These are phyloP conservation scores for Barnettozyma californica DNA, from an alignment of 805 yeast species.

Conservation along the genomic window DNA sequence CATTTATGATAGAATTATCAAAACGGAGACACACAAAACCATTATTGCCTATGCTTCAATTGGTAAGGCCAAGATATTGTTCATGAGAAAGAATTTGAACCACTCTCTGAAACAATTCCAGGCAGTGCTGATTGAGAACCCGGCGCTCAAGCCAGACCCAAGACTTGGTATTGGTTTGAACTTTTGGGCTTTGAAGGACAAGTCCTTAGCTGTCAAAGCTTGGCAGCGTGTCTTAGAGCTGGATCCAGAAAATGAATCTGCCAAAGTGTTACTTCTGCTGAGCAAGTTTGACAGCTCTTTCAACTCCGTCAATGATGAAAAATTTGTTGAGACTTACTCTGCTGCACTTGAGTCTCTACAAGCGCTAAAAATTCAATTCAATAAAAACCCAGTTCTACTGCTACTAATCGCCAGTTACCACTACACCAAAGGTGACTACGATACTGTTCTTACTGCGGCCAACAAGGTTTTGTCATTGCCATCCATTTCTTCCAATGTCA, in stretches of 20 bases:
- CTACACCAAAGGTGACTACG: slow-evolving; percentile 62
- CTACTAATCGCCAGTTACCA: slow-evolving; percentile 64
- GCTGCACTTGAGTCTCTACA: slow-evolving; percentile 47
- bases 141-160: slow-evolving; percentile 82
- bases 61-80: slow-evolving; percentile 78
- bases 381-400: slow-evolving; percentile 56
- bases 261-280: slow-evolving; percentile 60
- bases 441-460: slow-evolving; percentile 51
- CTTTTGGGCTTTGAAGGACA: slow-evolving; percentile 83
- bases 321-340: slow-evolving; percentile 56
- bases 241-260: slow-evolving; percentile 53
- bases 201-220: slow-evolving; percentile 66
- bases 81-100: slow-evolving; percentile 64
- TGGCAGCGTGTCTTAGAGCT: slow-evolving; percentile 79
- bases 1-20: slow-evolving; percentile 56
- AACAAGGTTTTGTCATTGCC: slow-evolving; percentile 40
- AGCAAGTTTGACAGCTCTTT: slow-evolving; percentile 62
- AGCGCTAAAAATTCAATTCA: slow-evolving; percentile 20
- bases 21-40: slow-evolving; percentile 41
- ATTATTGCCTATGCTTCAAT: slow-evolving; percentile 70
- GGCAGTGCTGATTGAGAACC: slow-evolving; percentile 70
- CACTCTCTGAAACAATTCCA: slow-evolving; percentile 81
- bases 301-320: slow-evolving; percentile 49
- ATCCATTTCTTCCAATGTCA: slow-evolving; percentile 34
- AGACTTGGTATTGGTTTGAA: slow-evolving; percentile 93